phyloP scores from a whole-genome alignment of 139 green algal species.

The Chlorella sorokiniana region DNA sequence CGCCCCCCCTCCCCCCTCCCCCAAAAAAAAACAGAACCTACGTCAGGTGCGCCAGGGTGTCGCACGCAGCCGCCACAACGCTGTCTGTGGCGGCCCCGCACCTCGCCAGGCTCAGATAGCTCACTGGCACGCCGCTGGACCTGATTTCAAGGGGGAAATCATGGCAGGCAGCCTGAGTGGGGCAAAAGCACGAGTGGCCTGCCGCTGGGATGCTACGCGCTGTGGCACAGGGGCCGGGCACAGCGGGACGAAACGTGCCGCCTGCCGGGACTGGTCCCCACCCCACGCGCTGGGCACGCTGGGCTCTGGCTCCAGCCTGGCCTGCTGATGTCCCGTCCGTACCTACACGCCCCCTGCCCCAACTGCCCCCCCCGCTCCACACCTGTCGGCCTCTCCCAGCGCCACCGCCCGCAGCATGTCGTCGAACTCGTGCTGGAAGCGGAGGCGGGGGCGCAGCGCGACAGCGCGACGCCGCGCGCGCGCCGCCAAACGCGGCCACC shows the following conservation, averaged over 20 bases:
- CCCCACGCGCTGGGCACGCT: too few species aligned
- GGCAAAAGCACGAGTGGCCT: too few species aligned
- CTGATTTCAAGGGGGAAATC: neutral
- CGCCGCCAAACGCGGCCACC: conserved; percentile 4
- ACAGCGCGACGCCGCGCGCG: neutral
- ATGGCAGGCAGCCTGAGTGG: too few species aligned
- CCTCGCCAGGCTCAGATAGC: neutral
- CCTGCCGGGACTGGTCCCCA: too few species aligned
- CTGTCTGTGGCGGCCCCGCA: neutral
- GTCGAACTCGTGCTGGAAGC: conserved; percentile 10
- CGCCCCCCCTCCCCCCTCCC: neutral
- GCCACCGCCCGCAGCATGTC: conserved; percentile 3
- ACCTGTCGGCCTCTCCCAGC: conserved; percentile 24
- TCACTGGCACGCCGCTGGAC: conserved; percentile 6
- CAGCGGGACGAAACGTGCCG: too few species aligned
- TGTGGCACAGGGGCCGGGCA: too few species aligned
- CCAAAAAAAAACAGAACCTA: neutral
- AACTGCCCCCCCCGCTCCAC: neutral
- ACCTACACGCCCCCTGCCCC: neutral
- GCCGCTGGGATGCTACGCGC: too few species aligned
- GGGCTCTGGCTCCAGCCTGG: too few species aligned
- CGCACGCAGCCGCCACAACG: neutral
- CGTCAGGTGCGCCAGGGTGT: conserved; percentile 1
- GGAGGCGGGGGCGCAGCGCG: neutral
- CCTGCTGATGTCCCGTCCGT: neutral